These are phyloP conservation scores for Ogataea thermomethanolica DNA, from an alignment of 805 yeast genomes.

Conservation along the genomic window DNA sequence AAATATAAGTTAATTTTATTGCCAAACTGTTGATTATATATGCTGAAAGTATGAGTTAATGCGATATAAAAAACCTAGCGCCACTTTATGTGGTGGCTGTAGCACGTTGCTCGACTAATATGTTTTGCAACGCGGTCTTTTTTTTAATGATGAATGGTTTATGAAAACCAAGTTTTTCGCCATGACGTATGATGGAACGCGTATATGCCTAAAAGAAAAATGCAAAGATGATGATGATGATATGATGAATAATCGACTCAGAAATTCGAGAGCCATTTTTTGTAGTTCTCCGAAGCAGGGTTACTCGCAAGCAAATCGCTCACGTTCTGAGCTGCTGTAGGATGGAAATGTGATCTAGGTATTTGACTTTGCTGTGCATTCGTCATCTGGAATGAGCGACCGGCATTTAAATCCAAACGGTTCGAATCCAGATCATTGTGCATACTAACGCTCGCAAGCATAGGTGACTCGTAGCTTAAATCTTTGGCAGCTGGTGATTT, in stretches of 20 bases:
- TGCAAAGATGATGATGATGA: constrained; percentile 7
- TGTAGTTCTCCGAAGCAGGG: constrained; percentile 32
- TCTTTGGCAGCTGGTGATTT: constrained; percentile 26
- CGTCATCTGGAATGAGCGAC: not conserved
- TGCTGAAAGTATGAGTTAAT: constrained; percentile 1
- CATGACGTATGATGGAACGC: not conserved
- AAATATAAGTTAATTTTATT: not conserved
- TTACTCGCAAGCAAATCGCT: constrained; percentile 27
- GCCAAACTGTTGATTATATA: constrained; percentile 1
- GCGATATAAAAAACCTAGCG: constrained; percentile 1
- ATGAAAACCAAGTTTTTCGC: constrained; percentile 6
- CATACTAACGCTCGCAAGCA: constrained; percentile 21
- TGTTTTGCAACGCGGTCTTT: not conserved
- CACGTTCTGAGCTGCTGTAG: constrained; percentile 25
- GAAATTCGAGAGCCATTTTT: constrained; percentile 31
- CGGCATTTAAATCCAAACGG: constrained; percentile 29
- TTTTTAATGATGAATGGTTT: not conserved
- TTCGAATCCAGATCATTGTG: constrained; percentile 30
- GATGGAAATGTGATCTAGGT: constrained; percentile 5
- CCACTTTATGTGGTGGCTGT: not conserved
- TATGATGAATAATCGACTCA: constrained; percentile 3
- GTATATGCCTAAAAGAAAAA: constrained; percentile 1
- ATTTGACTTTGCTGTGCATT: constrained; percentile 1
- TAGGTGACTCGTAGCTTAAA: constrained; percentile 32
- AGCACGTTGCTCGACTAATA: too few species aligned